Conservation (phyloP, 2,329 filamentous ascomycete species). For the Plenodomus biglobosus region DNA sequence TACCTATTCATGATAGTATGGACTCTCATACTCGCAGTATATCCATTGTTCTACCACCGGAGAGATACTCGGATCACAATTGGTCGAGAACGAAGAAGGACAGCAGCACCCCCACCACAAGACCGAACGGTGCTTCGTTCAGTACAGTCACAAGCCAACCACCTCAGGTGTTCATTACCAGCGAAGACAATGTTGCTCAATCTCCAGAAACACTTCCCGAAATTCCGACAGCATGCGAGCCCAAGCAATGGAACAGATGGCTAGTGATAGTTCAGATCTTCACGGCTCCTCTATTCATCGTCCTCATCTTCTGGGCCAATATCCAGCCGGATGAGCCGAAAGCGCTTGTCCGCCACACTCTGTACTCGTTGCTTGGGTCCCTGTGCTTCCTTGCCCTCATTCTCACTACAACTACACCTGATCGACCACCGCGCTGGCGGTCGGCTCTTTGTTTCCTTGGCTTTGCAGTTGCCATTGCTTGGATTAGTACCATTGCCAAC, state of each 20-base stretch:
- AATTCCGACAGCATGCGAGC: conserved; percentile 18
- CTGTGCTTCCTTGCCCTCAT: conserved; percentile 67
- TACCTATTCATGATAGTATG: conserved; percentile 21
- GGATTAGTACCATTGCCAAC: conserved; percentile 94
- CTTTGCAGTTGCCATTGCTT: conserved; percentile 87
- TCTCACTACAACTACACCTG: conserved; percentile 67
- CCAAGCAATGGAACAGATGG: conserved; percentile 84
- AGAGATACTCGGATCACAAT: conserved; percentile 12
- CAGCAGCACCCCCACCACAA: background rate
- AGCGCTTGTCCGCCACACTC: conserved; percentile 60
- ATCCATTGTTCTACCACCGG: conserved; percentile 22
- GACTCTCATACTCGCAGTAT: conserved; percentile 23
- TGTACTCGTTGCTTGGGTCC: conserved; percentile 56
- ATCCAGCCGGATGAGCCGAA: conserved; percentile 57
- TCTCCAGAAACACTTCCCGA: conserved; percentile 41
- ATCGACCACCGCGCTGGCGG: conserved; percentile 70
- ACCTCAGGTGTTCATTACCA: conserved; percentile 34
- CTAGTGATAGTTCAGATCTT: conserved; percentile 83
- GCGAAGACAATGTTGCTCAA: conserved; percentile 37
- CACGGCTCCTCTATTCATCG: conserved; percentile 80
- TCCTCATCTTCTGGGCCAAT: conserved; percentile 74
- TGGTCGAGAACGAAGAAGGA: conserved; percentile 11
- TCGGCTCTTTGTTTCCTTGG: conserved; percentile 83
- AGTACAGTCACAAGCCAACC: conserved; percentile 23
- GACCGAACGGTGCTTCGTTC: conserved; percentile 8